Evolutionary conservation across 2,329 filamentous ascomycete genomes (phyloP), one percentile per base, ranked within the genome.

Genomic region (Colletotrichum endophyticum): DNA sequence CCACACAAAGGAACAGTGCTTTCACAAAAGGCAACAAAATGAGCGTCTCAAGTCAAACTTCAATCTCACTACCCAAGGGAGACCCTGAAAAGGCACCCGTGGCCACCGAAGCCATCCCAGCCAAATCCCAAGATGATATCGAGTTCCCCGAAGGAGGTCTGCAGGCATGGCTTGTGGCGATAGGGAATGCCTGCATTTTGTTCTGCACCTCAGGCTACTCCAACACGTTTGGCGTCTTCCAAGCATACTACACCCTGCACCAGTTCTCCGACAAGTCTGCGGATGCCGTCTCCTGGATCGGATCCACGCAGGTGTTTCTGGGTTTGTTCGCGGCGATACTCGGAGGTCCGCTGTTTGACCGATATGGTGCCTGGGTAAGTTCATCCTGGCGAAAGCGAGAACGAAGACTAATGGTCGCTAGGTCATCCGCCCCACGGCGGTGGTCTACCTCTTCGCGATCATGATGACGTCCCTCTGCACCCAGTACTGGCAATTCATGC

Each of bases 401-500:
- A 19, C 53, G 25, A 30, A 19, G 3, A 61, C 49, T 12, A 9
- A 61, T 15, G 5, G 3, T 7, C 3, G 34, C 8, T 4, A 70
- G 70, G 63, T 72, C 16, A 72, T 72, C 44, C 70, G 70, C 5
- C 83, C 68, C 9, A 25, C 67, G 25, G 67, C 56, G 4, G 28
- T 70, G 6, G 44, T 82, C 8, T 83, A 85, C 73, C 70, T 88
- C 34, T 78, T 88, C 62, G 81, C 83, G 25, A 80, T 88, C 64
- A 86, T 88, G 83, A 86, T 89, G 84, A 80, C 82, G 5, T 87
- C 84, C 68, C 79, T 85, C 9, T 89, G 87, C 78, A 84, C 80
- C 6, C 71, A 84, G 36, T 91, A 90, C 77, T 91, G 85, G 82
- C 89, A 91, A 8, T 84, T 90, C 79, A 87, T 91, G 83, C 87